These are phyloP conservation scores for Nemania diffusa DNA, from an alignment of 2,329 filamentous ascomycete genomes.

Conservation along the genomic window DNA sequence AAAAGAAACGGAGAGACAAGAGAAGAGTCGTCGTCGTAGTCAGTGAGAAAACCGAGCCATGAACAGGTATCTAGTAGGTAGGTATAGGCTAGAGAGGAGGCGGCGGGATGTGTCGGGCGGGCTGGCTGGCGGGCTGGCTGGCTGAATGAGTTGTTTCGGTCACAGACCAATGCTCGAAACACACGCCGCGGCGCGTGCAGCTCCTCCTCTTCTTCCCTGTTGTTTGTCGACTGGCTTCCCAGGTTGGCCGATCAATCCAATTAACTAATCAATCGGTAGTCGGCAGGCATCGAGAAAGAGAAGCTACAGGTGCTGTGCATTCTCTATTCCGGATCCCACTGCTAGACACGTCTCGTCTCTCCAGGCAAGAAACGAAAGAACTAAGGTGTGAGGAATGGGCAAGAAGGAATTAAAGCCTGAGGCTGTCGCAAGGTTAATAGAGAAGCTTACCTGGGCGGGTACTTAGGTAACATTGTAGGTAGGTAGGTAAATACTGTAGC, in stretches of 20 bases:
- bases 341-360: slow-evolving; percentile 30
- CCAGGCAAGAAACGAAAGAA: slow-evolving; percentile 18
- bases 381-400: slow-evolving; percentile 9
- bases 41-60: slow-evolving; percentile 31
- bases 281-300: slow-evolving; percentile 26
- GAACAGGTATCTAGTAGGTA: not conserved
- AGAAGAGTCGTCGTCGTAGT: slow-evolving; percentile 24
- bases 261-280: slow-evolving; percentile 29
- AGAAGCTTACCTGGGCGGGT: not conserved
- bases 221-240: slow-evolving; percentile 16
- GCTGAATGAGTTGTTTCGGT: slow-evolving; percentile 34
- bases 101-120: slow-evolving; percentile 20
- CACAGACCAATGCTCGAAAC: slow-evolving; percentile 22
- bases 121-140: slow-evolving; percentile 5
- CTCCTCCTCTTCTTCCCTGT: not conserved
- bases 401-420: slow-evolving; percentile 24
- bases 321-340: slow-evolving; percentile 27
- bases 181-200: slow-evolving; percentile 16
- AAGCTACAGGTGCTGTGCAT: slow-evolving; percentile 26
- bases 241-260: slow-evolving; percentile 14
- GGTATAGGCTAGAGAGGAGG: not conserved
- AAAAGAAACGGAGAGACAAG: slow-evolving; percentile 33
- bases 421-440: slow-evolving; percentile 24
- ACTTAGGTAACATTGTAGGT: not conserved
- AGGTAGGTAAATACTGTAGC: not conserved